Conservation (phyloP, 2,329 filamentous ascomycete genomes). For the Claviceps quebecensis region DNA sequence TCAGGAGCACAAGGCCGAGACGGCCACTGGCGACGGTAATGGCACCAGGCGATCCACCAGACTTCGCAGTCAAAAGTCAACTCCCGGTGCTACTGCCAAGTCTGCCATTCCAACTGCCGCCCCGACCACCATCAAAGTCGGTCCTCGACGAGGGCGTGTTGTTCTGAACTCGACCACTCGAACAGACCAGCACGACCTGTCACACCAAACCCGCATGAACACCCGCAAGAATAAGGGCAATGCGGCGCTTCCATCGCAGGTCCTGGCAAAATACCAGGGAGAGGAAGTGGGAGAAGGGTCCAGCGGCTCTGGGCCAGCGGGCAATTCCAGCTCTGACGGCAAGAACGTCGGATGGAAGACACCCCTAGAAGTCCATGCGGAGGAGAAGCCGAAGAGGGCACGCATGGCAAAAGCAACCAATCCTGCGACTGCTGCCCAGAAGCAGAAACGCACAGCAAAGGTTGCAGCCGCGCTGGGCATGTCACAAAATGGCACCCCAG, state of each 20-base stretch:
- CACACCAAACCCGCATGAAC: slow-evolving; percentile 20
- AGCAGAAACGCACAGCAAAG: slow-evolving; percentile 15
- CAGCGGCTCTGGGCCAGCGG: neutral
- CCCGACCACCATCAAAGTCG: slow-evolving; percentile 21
- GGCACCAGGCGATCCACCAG: slow-evolving; percentile 19
- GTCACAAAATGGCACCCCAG: slow-evolving; percentile 21
- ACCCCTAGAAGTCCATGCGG: slow-evolving; percentile 17
- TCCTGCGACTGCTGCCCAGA: slow-evolving; percentile 9
- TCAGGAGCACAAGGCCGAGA: slow-evolving; percentile 8
- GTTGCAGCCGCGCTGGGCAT: slow-evolving; percentile 20
- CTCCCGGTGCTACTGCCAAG: slow-evolving; percentile 9
- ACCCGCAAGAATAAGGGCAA: slow-evolving; percentile 22
- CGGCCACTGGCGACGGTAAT: slow-evolving; percentile 5
- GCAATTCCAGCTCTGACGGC: slow-evolving; percentile 8
- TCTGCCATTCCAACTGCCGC: slow-evolving; percentile 23
- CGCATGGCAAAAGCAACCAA: slow-evolving; percentile 18
- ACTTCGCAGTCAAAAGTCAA: slow-evolving; percentile 13
- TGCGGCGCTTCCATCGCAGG: slow-evolving; percentile 20
- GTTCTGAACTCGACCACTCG: slow-evolving; percentile 10
- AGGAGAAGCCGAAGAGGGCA: slow-evolving; percentile 11
- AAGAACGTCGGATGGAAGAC: slow-evolving; percentile 22
- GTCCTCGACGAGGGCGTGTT: slow-evolving; percentile 12
- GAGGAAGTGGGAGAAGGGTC: slow-evolving; percentile 6
- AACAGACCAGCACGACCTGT: slow-evolving; percentile 19
- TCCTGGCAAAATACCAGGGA: slow-evolving; percentile 18